These are phyloP conservation scores for Calonectria pseudoreteaudii DNA, from an alignment of 2,329 filamentous ascomycete genomes.

Conservation along the genomic window DNA sequence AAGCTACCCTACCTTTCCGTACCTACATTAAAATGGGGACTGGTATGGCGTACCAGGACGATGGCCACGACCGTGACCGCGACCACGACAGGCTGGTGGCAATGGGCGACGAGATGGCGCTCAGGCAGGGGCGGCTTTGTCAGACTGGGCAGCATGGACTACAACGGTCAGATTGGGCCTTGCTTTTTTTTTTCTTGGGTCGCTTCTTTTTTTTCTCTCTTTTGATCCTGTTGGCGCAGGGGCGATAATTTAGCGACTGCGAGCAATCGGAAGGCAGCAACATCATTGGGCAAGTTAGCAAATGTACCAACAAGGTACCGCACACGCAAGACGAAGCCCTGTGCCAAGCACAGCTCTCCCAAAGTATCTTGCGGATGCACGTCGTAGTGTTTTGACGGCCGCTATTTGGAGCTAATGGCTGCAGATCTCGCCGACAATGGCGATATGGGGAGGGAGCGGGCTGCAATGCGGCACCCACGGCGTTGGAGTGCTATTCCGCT, in stretches of 20 bases:
- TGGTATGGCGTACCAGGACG: constrained; percentile 28
- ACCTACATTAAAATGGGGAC: constrained; percentile 20
- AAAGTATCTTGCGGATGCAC: constrained; percentile 12
- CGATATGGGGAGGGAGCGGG: constrained; percentile 1
- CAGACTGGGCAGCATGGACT: not conserved
- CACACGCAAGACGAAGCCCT: not conserved
- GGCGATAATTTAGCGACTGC: not conserved
- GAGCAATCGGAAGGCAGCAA: not conserved
- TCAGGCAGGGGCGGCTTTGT: not conserved
- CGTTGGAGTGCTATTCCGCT: not conserved
- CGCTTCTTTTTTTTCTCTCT: not conserved
- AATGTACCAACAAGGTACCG: constrained; percentile 10
- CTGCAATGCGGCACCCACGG: constrained; percentile 16
- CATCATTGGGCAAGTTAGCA: constrained; percentile 6
- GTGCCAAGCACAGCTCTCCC: constrained; percentile 14
- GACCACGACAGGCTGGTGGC: not conserved
- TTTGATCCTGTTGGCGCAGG: not conserved
- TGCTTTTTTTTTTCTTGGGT: not conserved
- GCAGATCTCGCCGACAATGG: constrained; percentile 18
- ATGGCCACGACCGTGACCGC: not conserved
- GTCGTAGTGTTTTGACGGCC: constrained; percentile 10
- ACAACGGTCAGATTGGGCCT: not conserved
- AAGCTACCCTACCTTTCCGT: constrained; percentile 32
- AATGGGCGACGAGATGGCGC: not conserved
- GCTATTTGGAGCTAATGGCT: constrained; percentile 22